Conservation (phyloP, 371 early-diverging fungal species). For the Lichtheimia hyalospora region DNA sequence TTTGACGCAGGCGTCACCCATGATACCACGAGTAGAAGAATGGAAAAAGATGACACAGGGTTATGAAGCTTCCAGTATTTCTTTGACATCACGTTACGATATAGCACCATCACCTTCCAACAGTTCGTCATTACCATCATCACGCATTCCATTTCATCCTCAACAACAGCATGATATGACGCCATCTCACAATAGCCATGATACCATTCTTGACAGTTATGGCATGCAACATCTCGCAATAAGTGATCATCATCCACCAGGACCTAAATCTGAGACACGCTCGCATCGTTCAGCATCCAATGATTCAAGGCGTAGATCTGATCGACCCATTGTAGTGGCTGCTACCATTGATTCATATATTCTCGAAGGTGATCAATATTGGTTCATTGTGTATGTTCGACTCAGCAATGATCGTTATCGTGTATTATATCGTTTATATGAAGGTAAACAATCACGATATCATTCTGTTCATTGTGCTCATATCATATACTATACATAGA, state of each 20-base stretch:
- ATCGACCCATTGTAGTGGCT: conserved; percentile 32
- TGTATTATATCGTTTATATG: conserved; percentile 70
- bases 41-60: conserved; percentile 72
- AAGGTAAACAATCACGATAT: conserved; percentile 28
- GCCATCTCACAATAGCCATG: background rate
- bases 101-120: conserved; percentile 15
- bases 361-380: conserved; percentile 65
- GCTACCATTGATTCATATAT: conserved; percentile 63
- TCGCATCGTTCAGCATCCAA: background rate
- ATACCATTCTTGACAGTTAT: conserved; percentile 17
- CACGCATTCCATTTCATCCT: no score
- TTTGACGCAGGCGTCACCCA: conserved; percentile 36
- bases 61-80: conserved; percentile 59
- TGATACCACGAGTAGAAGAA: conserved; percentile 55
- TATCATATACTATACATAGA: conserved; percentile 31
- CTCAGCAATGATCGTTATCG: conserved; percentile 52
- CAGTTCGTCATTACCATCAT: conserved; percentile 4
- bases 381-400: conserved; percentile 69
- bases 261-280: background rate
- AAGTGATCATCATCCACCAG: background rate
- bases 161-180: no score
- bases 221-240: conserved; percentile 16
- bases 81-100: conserved; percentile 31
- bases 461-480: background rate
- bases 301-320: conserved; percentile 1